Evolutionary conservation across 139 green algal species (phyloP).

Genomic region (Edaphochlamys debaryana): DNA sequence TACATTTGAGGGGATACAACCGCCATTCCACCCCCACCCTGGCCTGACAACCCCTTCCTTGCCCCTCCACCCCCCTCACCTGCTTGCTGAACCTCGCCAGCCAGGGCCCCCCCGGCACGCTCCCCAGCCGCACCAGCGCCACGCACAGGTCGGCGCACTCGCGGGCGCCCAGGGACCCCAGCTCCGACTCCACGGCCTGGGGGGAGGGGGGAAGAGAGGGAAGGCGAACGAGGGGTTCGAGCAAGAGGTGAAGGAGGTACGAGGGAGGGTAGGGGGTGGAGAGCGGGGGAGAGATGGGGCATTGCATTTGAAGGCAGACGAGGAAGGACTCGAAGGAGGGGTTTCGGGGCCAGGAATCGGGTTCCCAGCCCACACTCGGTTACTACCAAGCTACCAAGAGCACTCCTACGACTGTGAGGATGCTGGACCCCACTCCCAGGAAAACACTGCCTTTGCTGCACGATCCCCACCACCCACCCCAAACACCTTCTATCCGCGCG

Average conservation of each 20-base stretch:
- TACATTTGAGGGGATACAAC: no score
- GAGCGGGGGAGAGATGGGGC: no score
- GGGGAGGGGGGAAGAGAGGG: not conserved
- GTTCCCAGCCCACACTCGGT: no score
- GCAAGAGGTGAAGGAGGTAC: not conserved
- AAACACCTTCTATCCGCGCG: not conserved
- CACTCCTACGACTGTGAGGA: no score
- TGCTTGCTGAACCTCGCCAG: not conserved
- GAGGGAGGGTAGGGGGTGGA: not conserved
- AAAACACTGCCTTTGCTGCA: no score
- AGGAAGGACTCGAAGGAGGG: no score
- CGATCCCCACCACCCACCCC: not conserved
- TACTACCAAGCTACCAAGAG: no score
- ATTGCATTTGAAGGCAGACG: no score
- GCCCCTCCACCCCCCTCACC: not conserved
- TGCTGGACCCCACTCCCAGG: no score
- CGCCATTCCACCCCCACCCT: not conserved
- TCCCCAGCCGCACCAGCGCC: conserved; percentile 31
- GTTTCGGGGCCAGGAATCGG: no score
- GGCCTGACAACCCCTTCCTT: not conserved
- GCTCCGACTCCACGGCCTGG: conserved; percentile 22
- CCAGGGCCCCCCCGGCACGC: not conserved
- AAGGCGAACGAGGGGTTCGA: no score
- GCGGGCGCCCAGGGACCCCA: conserved; percentile 3
- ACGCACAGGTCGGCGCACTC: conserved; percentile 31